Percentiles rank a stretch among this genome's conserved stretches.
These are phyloP conservation scores for Casuarina equisetifolia DNA, from an alignment of 306 rosid species.

Conservation along the genomic window DNA sequence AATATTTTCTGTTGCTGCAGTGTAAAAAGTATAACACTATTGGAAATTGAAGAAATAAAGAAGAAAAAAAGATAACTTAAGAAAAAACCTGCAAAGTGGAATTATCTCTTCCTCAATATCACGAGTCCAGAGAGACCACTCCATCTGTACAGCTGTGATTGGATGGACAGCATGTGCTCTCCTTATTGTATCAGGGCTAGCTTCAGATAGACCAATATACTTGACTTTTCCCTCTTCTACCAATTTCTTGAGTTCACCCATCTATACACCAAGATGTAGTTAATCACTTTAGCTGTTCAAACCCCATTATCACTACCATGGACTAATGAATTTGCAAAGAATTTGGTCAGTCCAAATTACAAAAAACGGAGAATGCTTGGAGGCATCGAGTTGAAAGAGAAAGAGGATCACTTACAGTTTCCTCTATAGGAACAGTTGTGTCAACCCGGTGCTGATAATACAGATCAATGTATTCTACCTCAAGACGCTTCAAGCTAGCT, in stretches of 20 bases:
- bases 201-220: conserved; percentile 76
- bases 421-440: conserved; percentile 63
- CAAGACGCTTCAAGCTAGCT: conserved; percentile 79
- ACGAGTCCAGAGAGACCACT: conserved; percentile 83
- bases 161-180: conserved; percentile 92
- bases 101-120: conserved; percentile 69
- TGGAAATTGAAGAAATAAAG: neutral
- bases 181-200: conserved; percentile 70
- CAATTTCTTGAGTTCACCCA: conserved; percentile 72
- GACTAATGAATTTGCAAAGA: neutral
- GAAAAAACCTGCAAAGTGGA: conserved; percentile 68
- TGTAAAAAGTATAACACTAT: neutral
- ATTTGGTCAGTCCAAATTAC: neutral
- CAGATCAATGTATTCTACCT: conserved; percentile 66
- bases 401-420: conserved; percentile 46
- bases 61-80: neutral
- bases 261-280: conserved; percentile 27
- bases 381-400: conserved; percentile 4
- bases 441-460: conserved; percentile 72
- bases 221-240: conserved; percentile 77
- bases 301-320: neutral
- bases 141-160: conserved; percentile 69
- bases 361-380: neutral
- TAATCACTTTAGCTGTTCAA: neutral
- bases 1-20: neutral